These are phyloP conservation scores for Lumnitzera racemosa DNA, from an alignment of 345 rosid genomes.

Conservation along the genomic window DNA sequence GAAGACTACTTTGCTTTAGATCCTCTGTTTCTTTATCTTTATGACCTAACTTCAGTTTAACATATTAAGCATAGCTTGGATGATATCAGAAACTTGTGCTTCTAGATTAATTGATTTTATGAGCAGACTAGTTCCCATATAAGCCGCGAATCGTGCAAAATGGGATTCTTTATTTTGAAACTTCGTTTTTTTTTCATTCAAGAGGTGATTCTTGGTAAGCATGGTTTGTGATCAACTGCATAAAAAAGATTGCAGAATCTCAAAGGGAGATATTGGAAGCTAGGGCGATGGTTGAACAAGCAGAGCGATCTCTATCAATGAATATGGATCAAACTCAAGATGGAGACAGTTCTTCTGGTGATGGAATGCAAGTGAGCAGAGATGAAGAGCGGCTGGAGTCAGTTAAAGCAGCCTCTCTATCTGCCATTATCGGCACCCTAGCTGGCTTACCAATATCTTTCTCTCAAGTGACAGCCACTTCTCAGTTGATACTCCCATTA, in stretches of 20 bases:
- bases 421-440: conserved; percentile 70
- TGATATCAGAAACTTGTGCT: too few relatives aligned
- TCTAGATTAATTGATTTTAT: too few relatives aligned
- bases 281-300: conserved; percentile 69
- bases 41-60: too few relatives aligned
- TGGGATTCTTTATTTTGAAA: too few relatives aligned
- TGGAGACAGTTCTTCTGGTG: conserved; percentile 4
- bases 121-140: not conserved
- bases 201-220: not conserved
- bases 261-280: conserved; percentile 71
- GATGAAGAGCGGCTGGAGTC: conserved; percentile 79
- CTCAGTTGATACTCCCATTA: conserved; percentile 54
- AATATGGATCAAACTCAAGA: conserved; percentile 8
- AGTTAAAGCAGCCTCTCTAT: conserved; percentile 55
- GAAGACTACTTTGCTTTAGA: too few relatives aligned
- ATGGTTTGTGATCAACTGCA: conserved; percentile 9
- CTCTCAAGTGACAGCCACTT: conserved; percentile 37
- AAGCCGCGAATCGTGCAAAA: too few relatives aligned
- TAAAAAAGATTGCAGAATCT: conserved; percentile 65
- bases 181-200: not conserved
- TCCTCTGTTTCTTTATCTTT: too few relatives aligned
- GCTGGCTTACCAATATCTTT: conserved; percentile 56
- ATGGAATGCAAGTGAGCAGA: conserved; percentile 19
- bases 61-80: too few relatives aligned
- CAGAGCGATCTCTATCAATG: conserved; percentile 43